A percentile compares a stretch with the other conserved stretches of the same genome.
Conservation (phyloP, 164 flowering plant genomes). For the Nymphaea thermarum region DNA sequence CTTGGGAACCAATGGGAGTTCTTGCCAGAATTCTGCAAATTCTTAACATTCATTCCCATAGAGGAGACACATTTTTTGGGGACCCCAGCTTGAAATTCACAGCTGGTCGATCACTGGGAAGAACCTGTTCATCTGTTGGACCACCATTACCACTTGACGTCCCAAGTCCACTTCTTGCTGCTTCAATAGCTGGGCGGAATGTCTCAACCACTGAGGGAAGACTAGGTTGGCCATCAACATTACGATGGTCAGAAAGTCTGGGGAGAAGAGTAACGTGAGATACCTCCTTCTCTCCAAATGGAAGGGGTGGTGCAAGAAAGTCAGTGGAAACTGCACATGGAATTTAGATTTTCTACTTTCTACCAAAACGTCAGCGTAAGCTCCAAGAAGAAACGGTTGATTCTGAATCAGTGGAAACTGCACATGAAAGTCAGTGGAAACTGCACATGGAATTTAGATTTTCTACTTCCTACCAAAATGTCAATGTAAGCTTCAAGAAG, state of each 20-base stretch:
- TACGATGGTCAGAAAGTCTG: slow-evolving; percentile 18
- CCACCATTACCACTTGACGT: neutral
- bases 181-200: slow-evolving; percentile 83
- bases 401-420: too few relatives aligned
- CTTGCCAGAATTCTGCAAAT: neutral
- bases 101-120: slow-evolving; percentile 21
- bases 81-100: slow-evolving; percentile 34
- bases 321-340: too few relatives aligned
- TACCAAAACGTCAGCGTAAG: too few relatives aligned
- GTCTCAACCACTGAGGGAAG: slow-evolving; percentile 43
- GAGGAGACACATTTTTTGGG: neutral
- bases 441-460: too few relatives aligned
- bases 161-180: slow-evolving; percentile 24
- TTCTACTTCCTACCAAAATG: too few relatives aligned
- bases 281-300: slow-evolving; percentile 37
- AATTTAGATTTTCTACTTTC: too few relatives aligned
- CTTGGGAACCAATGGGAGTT: slow-evolving; percentile 22
- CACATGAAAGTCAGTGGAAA: too few relatives aligned
- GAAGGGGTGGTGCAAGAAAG: slow-evolving; percentile 39
- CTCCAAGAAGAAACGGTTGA: too few relatives aligned
- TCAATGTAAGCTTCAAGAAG: too few relatives aligned
- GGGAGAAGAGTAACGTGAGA: slow-evolving; percentile 23
- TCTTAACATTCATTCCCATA: neutral
- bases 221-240: slow-evolving; percentile 1
- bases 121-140: neutral